These are phyloP conservation scores for Xylaria cubensis DNA, from an alignment of 495 filamentous ascomycete genomes.

Conservation along the genomic window DNA sequence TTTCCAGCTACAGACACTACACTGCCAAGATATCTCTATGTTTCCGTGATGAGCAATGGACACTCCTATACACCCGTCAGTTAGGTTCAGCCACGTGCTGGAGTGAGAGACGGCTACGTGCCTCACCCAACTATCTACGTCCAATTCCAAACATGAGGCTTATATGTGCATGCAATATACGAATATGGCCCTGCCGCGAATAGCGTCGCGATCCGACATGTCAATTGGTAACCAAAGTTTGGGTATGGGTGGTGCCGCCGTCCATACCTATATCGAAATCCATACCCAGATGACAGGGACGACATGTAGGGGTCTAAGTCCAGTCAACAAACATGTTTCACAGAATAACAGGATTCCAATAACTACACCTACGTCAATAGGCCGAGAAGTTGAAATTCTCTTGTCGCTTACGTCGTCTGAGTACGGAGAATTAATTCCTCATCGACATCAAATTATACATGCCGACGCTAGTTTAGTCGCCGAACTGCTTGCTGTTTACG, in stretches of 20 bases:
- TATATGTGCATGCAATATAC: not conserved
- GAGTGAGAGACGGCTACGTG: not conserved
- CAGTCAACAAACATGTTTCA: not conserved
- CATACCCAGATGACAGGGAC: not conserved
- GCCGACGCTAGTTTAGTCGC: not conserved
- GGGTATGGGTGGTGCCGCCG: not conserved
- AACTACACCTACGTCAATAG: not conserved
- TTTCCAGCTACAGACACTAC: not conserved
- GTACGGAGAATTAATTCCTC: not conserved
- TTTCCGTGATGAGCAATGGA: not conserved
- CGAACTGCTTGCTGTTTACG: not conserved
- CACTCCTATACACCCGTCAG: not conserved
- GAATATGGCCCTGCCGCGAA: not conserved
- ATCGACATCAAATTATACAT: not conserved
- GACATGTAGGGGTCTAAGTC: not conserved
- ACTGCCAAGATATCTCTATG: not conserved
- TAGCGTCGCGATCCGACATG: not conserved
- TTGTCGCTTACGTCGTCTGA: not conserved
- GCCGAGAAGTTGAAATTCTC: not conserved
- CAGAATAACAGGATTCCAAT: not conserved
- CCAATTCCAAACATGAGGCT: not conserved
- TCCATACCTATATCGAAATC: not conserved
- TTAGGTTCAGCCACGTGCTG: constrained; percentile 12
- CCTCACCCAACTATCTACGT: not conserved
- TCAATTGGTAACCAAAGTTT: not conserved